These are phyloP conservation scores for Penicillium bovifimosum DNA, from an alignment of 495 filamentous ascomycete species.

Conservation along the genomic window DNA sequence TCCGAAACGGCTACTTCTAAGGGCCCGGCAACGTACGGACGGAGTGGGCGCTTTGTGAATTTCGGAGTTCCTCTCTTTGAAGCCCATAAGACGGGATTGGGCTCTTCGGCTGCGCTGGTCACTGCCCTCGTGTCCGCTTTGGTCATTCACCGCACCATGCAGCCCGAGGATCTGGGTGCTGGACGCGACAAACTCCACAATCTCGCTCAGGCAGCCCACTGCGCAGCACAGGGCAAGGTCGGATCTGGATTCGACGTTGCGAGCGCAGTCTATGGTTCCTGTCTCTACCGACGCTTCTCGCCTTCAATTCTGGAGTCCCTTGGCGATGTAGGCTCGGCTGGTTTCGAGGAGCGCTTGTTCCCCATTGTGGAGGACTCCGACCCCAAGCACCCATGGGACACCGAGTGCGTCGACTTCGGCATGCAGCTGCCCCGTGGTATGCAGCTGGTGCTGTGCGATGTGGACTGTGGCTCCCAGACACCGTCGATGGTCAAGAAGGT, in stretches of 20 bases:
- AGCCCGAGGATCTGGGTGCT: conserved; percentile 50
- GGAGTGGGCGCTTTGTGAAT: conserved; percentile 57
- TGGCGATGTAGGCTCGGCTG: conserved; percentile 54
- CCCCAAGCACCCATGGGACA: conserved; percentile 62
- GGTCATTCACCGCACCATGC: conserved; percentile 71
- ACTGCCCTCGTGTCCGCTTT: conserved; percentile 83
- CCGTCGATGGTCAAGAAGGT: conserved; percentile 93
- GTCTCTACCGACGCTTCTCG: conserved; percentile 85
- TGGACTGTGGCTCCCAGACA: conserved; percentile 89
- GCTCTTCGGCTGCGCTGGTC: conserved; percentile 90
- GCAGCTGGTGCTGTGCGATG: conserved; percentile 85
- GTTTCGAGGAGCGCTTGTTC: conserved; percentile 62
- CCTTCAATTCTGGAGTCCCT: conserved; percentile 63
- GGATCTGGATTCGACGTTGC: conserved; percentile 97
- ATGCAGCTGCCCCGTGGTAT: conserved; percentile 61
- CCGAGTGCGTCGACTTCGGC: conserved; percentile 57
- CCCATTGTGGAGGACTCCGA: conserved; percentile 57
- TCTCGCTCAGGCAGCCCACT: conserved; percentile 87
- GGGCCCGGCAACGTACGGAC: conserved; percentile 17
- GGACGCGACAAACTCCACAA: conserved; percentile 67
- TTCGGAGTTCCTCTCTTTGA: conserved; percentile 69
- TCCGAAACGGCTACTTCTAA: conserved; percentile 56
- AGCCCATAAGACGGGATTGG: conserved; percentile 94
- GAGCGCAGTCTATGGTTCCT: conserved; percentile 83
- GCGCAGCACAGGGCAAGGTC: conserved; percentile 93